Evolutionary conservation across 208 protist genomes (phyloP), one percentile per base, ranked within the genome.

Genomic region (Kentomonas sorsogonicus): DNA sequence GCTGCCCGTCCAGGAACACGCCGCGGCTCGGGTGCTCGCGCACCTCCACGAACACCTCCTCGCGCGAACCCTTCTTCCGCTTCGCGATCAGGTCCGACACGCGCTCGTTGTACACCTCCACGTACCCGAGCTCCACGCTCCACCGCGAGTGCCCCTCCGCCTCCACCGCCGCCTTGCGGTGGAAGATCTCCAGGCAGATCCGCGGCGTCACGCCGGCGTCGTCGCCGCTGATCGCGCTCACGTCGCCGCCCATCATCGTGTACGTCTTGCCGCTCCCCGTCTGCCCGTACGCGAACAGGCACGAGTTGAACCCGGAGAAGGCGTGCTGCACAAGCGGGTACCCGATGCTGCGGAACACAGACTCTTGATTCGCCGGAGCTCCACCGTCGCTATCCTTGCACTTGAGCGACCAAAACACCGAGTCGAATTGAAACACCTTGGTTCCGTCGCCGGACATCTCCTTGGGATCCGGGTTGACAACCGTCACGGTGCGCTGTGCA

Each of bases 101-200:
- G 29, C 79, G 74, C 62, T 93, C 86, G 45, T 93, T 94, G 75
- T 93, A 94, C 29, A 96, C 86, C 63, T 96, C 89, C 46, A 82
- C 80, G 66, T 84, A 89, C 30, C 78, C 71, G 26, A 85, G 26
- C 50, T 82, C 73, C 20, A 89, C 74, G 11, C 53, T 59, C 60
- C 77, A 89, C 3, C 72, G 77, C 54, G 73, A 69, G 68, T 66
- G 18, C 47, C 69, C 55, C 60, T 77, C 20, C 53, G 47, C 41
- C 64, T 78, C 44, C 68, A 50, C n/a, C 16, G 27, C 13, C 16
- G 54, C 30, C 53, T 78, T 63, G 25, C 66, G 71, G 39, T 55
- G 38, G 60, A 92, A 92, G 27, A 92, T 72, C 52, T 92, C 81
- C 25, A 58, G 54, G 26, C 53, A 59, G 47, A 89, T 54, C 38